Conservation (phyloP, 345 rosid genomes). For the Atalantia buxifolia region DNA sequence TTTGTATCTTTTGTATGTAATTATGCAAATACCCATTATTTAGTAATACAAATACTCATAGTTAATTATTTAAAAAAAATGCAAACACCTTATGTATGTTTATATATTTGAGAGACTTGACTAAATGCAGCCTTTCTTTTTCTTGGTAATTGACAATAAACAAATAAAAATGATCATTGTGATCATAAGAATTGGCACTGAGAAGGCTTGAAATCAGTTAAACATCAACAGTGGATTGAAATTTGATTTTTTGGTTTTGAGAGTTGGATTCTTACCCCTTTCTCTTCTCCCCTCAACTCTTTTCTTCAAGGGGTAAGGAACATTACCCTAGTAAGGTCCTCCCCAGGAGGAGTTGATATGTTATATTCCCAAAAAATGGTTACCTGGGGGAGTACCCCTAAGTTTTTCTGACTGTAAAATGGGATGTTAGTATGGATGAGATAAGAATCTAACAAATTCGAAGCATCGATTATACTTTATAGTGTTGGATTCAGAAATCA, state of each 20-base stretch:
- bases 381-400: no score
- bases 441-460: not conserved
- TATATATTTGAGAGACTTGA: not conserved
- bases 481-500: not conserved
- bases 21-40: not conserved
- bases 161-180: not conserved
- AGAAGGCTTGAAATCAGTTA: not conserved
- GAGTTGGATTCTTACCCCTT: not conserved
- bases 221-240: no score
- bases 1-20: not conserved
- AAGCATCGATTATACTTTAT: not conserved
- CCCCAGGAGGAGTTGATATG: no score
- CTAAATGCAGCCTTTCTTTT: not conserved
- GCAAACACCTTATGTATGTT: not conserved
- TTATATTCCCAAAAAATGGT: no score
- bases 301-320: not conserved
- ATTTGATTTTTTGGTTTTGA: not conserved
- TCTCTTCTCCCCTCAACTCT: not conserved
- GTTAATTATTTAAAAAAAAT: no score
- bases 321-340: no score
- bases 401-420: no score
- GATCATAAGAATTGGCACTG: not conserved
- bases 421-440: not conserved
- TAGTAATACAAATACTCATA: no score
- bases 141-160: not conserved